phyloP scores from a whole-genome alignment of 179 eudicot species.

The Actinidia chinensis region DNA sequence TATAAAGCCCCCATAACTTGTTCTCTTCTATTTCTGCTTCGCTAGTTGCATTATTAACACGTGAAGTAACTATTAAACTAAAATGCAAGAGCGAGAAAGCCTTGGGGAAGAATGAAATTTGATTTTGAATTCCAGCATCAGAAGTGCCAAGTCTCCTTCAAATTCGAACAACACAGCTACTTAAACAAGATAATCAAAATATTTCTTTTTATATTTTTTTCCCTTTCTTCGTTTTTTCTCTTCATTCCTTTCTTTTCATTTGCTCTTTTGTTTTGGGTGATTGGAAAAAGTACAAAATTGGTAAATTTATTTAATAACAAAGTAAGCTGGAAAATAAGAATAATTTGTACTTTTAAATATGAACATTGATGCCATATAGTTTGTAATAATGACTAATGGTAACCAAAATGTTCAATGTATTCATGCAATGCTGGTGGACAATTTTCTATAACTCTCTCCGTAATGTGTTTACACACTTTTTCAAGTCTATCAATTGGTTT shows the following conservation, averaged over 20 bases:
- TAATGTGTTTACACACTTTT: constrained; percentile 77
- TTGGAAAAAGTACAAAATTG: background rate
- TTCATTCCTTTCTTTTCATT: background rate
- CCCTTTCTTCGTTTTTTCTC: background rate
- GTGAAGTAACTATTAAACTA: background rate
- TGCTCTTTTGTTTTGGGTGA: background rate
- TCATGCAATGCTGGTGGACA: constrained; percentile 92
- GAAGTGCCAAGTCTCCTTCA: background rate
- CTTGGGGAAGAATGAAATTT: background rate
- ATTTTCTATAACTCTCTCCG: constrained; percentile 78
- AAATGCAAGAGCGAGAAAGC: background rate
- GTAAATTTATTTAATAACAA: background rate
- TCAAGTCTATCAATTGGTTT: constrained; percentile 90
- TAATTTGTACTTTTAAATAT: background rate
- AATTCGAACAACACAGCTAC: background rate
- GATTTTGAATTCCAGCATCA: background rate
- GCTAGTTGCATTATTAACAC: background rate
- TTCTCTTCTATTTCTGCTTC: background rate
- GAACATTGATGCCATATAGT: background rate
- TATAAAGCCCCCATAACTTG: background rate
- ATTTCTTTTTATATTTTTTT: too few relatives aligned
- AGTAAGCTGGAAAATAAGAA: background rate
- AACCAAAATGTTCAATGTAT: constrained; percentile 32
- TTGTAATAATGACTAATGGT: constrained; percentile 7
- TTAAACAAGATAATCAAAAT: too few relatives aligned